Conservation (phyloP, 2,329 filamentous ascomycete genomes). For the Mariannaea sp. region DNA sequence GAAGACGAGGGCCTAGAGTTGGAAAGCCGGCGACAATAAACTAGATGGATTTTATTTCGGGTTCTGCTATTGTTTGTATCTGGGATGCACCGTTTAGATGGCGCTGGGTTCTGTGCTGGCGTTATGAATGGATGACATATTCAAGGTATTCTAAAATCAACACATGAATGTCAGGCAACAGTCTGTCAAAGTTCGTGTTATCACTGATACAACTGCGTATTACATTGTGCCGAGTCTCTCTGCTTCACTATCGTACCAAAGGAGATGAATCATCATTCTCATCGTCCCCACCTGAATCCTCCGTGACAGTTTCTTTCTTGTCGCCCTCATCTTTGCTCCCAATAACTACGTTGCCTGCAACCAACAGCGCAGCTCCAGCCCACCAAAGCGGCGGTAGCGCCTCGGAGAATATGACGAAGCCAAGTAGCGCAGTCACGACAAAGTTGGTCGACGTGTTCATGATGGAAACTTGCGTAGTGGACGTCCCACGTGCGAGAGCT, state of each 20-base stretch:
- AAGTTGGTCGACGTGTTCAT: constrained; percentile 86
- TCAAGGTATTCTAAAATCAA: constrained; percentile 16
- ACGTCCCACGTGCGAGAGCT: constrained; percentile 73
- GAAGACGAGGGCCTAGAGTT: constrained; percentile 51
- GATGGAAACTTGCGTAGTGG: constrained; percentile 79
- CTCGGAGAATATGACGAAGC: constrained; percentile 73
- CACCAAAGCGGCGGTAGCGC: constrained; percentile 75
- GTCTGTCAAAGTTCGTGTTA: background rate
- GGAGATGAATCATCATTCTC: too few relatives aligned
- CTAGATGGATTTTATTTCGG: background rate
- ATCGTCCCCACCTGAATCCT: constrained; percentile 30
- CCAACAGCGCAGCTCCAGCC: constrained; percentile 71
- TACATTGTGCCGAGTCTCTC: too few relatives aligned
- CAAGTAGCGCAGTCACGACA: constrained; percentile 75
- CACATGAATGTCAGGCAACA: background rate
- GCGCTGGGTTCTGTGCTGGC: constrained; percentile 28
- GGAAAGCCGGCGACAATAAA: constrained; percentile 42
- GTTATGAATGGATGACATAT: constrained; percentile 27
- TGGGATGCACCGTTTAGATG: constrained; percentile 14
- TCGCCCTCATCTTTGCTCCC: constrained; percentile 66
- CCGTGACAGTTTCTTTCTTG: constrained; percentile 29
- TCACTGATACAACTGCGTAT: background rate
- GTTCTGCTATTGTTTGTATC: constrained; percentile 1
- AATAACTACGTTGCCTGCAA: constrained; percentile 79
- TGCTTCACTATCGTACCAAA: too few relatives aligned